A percentile compares a stretch with the other conserved stretches of the same genome.
phyloP scores from a whole-genome alignment of 1,139 yeast species.

The Barnettozyma hawaiiensis region DNA sequence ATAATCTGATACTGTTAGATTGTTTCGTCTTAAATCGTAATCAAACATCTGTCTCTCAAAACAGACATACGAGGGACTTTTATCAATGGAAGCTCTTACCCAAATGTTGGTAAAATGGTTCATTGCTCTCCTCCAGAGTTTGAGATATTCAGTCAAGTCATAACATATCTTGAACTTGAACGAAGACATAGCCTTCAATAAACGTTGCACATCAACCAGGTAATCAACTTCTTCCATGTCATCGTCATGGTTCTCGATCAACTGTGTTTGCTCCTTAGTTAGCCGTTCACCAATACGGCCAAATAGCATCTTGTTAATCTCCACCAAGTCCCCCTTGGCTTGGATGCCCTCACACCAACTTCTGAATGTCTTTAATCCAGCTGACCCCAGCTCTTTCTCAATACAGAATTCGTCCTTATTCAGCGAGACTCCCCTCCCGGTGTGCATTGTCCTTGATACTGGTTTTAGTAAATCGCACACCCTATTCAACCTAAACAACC shows the following conservation, averaged over 20 bases:
- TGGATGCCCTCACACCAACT: not conserved
- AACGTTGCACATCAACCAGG: not conserved
- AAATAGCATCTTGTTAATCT: constrained; percentile 3
- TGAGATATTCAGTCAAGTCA: constrained; percentile 4
- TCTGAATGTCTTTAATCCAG: not conserved
- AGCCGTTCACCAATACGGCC: constrained; percentile 8
- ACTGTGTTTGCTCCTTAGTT: constrained; percentile 4
- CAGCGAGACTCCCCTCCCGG: constrained; percentile 6
- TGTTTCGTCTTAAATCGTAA: constrained; percentile 4
- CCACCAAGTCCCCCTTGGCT: not conserved
- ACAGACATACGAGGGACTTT: constrained; percentile 3
- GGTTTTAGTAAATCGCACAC: constrained; percentile 3
- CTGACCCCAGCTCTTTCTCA: constrained; percentile 3
- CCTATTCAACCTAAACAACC: constrained; percentile 9
- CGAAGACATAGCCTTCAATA: not conserved
- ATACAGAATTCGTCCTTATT: not conserved
- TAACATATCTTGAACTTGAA: not conserved
- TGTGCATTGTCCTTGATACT: constrained; percentile 1
- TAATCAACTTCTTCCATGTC: not conserved
- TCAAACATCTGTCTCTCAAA: constrained; percentile 10
- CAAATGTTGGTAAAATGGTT: constrained; percentile 5
- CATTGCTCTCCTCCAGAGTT: constrained; percentile 14
- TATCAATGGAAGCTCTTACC: constrained; percentile 5
- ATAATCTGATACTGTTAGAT: constrained; percentile 7
- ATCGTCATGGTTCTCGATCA: constrained; percentile 1